Conservation (phyloP, 352 stramenopile genomes). For the Pythium grandisporangium region DNA sequence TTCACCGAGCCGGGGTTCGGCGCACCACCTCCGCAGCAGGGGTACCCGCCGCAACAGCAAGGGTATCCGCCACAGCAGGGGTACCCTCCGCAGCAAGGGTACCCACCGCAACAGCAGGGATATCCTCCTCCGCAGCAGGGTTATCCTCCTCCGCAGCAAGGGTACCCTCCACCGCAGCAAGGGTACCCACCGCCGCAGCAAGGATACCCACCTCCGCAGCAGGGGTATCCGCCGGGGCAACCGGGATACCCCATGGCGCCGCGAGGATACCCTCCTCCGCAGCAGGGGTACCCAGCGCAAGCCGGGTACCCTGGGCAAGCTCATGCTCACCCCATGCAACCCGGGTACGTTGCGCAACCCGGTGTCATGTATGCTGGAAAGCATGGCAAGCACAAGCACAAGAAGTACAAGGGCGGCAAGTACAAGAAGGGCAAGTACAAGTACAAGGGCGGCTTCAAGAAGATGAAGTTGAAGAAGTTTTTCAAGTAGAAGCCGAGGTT, state of each 20-base stretch:
- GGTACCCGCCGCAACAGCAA: constrained; percentile 14
- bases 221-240: constrained; percentile 18
- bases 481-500: constrained; percentile 10
- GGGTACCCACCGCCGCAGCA: constrained; percentile 9
- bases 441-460: constrained; percentile 20
- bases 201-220: constrained; percentile 16
- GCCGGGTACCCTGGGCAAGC: constrained; percentile 21
- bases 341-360: constrained; percentile 15
- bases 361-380: constrained; percentile 16
- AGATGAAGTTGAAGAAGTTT: constrained; percentile 19
- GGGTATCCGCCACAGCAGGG: constrained; percentile 20
- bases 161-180: constrained; percentile 14
- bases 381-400: constrained; percentile 17
- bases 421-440: constrained; percentile 2
- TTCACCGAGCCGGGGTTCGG: too few relatives aligned
- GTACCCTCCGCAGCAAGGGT: constrained; percentile 26
- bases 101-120: constrained; percentile 18
- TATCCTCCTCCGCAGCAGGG: constrained; percentile 14
- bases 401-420: constrained; percentile 14
- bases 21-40: constrained; percentile 15
- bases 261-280: too few relatives aligned
- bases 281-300: constrained; percentile 24
- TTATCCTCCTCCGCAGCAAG: constrained; percentile 11
- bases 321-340: constrained; percentile 7
- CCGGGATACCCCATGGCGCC: constrained; percentile 16